Evolutionary conservation across 2,329 filamentous ascomycete genomes (phyloP), one percentile per base, ranked within the genome.

Genomic region (Pseudogymnoascus sp.): DNA sequence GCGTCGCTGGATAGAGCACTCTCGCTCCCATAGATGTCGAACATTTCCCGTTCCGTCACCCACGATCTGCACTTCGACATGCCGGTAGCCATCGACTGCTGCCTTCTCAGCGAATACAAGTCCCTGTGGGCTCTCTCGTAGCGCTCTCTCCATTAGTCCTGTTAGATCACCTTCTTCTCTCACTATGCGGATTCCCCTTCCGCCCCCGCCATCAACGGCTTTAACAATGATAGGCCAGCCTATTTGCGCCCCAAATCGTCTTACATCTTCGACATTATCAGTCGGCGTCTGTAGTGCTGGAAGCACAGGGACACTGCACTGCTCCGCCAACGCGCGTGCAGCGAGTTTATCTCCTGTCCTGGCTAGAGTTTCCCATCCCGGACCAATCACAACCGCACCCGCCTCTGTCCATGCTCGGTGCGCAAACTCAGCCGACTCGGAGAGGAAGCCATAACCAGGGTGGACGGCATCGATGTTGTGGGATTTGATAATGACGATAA

Each of bases 381-480:
- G 87, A 0, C 87, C 87, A 69, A 90, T 89, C 68, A 90, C 89
- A 35, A 86, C 80, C 39, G 89, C 72, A 1, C 86, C 85, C 11
- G 86, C 86, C 69, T 89, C 84, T 45, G 81, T 82, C 76, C 77
- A 81, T 70, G 87, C 88, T 74, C 86, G 84, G 63, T 82, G 80
- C 5, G 87, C 86, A 71, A 90, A 91, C 0, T 77, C 79, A 8
- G 87, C 82, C 68, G 90, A 90, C 73, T 90, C 87, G 69, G 84
- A 88, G 64, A 90, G 76, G 62, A 75, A 90, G 55, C 87, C 88
- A 76, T 90, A 91, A 9, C 88, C 88, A 1, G 87, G 87, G 73
- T 90, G 88, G 66, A 90, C 86, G 14, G 84, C 84, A 70, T 87
- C 81, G 67, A 86, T 82, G 0, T 72, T 66, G 67, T 85, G 70